Base-by-base conservation (phyloP, 139 green algal genomes). In the Ulvella scutata region DNA sequence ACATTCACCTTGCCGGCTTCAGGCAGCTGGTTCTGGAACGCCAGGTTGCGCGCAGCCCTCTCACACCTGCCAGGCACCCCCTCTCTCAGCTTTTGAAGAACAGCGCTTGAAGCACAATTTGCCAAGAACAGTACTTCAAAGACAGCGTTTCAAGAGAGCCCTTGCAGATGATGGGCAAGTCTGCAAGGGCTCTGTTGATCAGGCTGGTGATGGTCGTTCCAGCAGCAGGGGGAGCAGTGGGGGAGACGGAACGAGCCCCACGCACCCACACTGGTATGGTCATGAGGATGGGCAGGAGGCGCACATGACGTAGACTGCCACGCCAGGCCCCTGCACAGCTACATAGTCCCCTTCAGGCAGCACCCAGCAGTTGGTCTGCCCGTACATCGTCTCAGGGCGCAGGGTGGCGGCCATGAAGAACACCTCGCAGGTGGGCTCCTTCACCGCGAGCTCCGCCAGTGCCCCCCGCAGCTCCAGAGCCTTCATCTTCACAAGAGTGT, bases 381-480 rank as follows among this genome's bases (percentile, higher is more conserved):
- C 95, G 75, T 96, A 97, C 94, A 99, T 98, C n/a, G 95, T 99
- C 84, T 99, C 95, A 0, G 94, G 93, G 0, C 95, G 85, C 77
- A 99, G 85, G 20, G 95, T 99, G 43, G 94, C 95, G 0, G 94
- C 92, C 81, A 97, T 78, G 7, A 99, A 81, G 83, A 85, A 98
- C 13, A 98, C 88, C 0, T 75, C 29, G 23, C 85, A 86, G 72
- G 88, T 79, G 62, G 86, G 91, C 62, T 83, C 67, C 77, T 97
- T 81, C 28, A 34, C 62, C 4, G 81, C 80, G 61, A 98, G 88
- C 77, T 92, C 51, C 13, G 51, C 51, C 7, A 67, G 51, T 37
- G 43, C 72, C 79, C 89, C 90, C 4, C 73, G 78, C 26, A 96
- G 82, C 82, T 94, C 84, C 60, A 92, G 43, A 9, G 89, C 94